Conservation (phyloP, 768 basidiomycete genomes). For the Naganishia vaughanmartiniae region DNA sequence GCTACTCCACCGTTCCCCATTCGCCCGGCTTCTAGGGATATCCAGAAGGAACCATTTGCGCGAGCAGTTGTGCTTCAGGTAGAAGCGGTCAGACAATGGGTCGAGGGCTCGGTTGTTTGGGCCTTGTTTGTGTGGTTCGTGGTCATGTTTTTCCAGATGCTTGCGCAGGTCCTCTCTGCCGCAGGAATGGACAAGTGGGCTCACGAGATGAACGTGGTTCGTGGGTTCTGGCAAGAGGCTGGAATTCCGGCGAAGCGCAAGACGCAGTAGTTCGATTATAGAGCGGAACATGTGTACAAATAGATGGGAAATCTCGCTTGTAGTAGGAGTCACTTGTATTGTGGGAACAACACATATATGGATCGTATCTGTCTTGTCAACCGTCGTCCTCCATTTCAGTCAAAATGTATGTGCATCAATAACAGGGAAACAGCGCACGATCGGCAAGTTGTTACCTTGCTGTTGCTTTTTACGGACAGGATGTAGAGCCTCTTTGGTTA, state of each 20-base stretch:
- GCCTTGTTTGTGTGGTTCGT: slow-evolving; percentile 33
- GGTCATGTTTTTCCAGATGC: slow-evolving; percentile 33
- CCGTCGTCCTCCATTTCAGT: neutral
- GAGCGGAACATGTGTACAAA: too few species aligned
- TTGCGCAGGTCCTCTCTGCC: slow-evolving; percentile 32
- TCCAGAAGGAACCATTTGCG: slow-evolving; percentile 26
- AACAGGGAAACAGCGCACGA: too few species aligned
- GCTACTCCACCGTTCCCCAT: slow-evolving; percentile 42
- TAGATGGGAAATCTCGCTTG: slow-evolving; percentile 5
- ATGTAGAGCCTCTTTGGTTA: too few species aligned
- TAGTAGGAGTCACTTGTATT: neutral
- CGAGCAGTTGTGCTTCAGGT: slow-evolving; percentile 10
- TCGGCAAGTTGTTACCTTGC: too few species aligned
- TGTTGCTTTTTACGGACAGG: too few species aligned
- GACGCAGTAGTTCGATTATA: slow-evolving; percentile 4
- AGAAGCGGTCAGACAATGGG: slow-evolving; percentile 5
- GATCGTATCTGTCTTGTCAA: neutral
- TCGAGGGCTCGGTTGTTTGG: slow-evolving; percentile 10
- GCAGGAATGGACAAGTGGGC: slow-evolving; percentile 23
- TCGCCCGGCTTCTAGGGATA: slow-evolving; percentile 37
- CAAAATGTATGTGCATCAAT: too few species aligned
- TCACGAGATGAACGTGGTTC: slow-evolving; percentile 35
- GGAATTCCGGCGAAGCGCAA: neutral
- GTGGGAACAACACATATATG: neutral
- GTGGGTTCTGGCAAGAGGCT: slow-evolving; percentile 36